Percentiles rank a stretch among this genome's conserved stretches.
phyloP scores from a whole-genome alignment of 495 filamentous ascomycete species.

The Choiromyces venosus region DNA sequence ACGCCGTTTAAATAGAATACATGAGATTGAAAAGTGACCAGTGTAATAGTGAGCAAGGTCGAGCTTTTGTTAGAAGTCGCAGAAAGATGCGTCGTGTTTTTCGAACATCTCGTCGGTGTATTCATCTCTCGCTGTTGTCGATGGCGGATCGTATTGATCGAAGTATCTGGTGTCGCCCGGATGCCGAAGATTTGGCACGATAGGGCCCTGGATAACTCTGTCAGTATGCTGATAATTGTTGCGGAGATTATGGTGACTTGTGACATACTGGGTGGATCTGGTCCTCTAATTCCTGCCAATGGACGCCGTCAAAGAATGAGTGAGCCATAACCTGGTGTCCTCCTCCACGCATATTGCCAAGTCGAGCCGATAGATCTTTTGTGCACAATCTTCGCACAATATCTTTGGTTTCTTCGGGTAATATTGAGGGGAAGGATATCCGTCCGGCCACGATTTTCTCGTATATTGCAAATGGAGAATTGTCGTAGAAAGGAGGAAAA shows the following conservation, averaged over 20 bases:
- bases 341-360: slow-evolving; percentile 85
- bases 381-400: slow-evolving; percentile 83
- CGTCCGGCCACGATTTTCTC: slow-evolving; percentile 79
- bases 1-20: not conserved
- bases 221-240: slow-evolving; percentile 38
- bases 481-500: slow-evolving; percentile 95
- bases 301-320: slow-evolving; percentile 74
- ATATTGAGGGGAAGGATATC: slow-evolving; percentile 60
- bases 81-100: slow-evolving; percentile 32
- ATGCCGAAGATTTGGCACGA: slow-evolving; percentile 73
- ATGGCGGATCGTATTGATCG: slow-evolving; percentile 62
- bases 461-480: slow-evolving; percentile 94
- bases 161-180: slow-evolving; percentile 85
- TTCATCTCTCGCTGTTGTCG: slow-evolving; percentile 29
- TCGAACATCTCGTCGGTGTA: slow-evolving; percentile 37
- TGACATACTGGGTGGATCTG: slow-evolving; percentile 35
- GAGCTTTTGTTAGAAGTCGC: slow-evolving; percentile 14
- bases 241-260: not conserved
- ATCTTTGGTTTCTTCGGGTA: slow-evolving; percentile 71
- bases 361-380: slow-evolving; percentile 75
- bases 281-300: slow-evolving; percentile 75
- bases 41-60: not conserved
- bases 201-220: slow-evolving; percentile 67
- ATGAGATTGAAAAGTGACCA: not conserved
- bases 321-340: slow-evolving; percentile 76